A percentile compares a stretch with the other conserved stretches of the same genome.
phyloP scores from a whole-genome alignment of 2,329 filamentous ascomycete genomes.

The Aureobasidium sp. region DNA sequence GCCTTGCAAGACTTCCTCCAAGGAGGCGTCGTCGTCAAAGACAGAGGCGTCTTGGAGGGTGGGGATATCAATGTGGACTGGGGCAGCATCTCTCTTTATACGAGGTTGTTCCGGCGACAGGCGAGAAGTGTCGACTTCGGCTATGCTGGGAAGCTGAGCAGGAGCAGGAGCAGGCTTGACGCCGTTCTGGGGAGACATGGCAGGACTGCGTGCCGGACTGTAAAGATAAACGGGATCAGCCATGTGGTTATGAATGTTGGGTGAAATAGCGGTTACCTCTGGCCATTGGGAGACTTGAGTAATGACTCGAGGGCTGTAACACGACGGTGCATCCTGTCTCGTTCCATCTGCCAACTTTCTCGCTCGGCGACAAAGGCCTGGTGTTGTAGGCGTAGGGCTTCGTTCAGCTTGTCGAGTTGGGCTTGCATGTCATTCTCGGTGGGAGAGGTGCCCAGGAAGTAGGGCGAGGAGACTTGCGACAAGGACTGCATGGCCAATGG shows the following conservation, averaged over 20 bases:
- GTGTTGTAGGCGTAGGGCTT: slow-evolving; percentile 27
- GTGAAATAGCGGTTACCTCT: slow-evolving; percentile 23
- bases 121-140: slow-evolving; percentile 27
- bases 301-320: slow-evolving; percentile 30
- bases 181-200: slow-evolving; percentile 25
- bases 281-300: slow-evolving; percentile 27
- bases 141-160: slow-evolving; percentile 27
- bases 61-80: slow-evolving; percentile 16
- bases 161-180: slow-evolving; percentile 14
- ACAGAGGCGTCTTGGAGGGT: neutral
- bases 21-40: neutral
- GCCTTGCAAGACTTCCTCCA: slow-evolving; percentile 21
- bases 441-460: neutral
- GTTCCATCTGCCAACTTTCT: slow-evolving; percentile 29
- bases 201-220: slow-evolving; percentile 31
- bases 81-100: slow-evolving; percentile 15
- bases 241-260: neutral
- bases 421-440: slow-evolving; percentile 24
- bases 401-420: slow-evolving; percentile 30
- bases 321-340: slow-evolving; percentile 26
- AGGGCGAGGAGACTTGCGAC: slow-evolving; percentile 15
- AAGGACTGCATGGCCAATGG: slow-evolving; percentile 21
- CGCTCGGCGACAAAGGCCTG: slow-evolving; percentile 30
- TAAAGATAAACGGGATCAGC: slow-evolving; percentile 5
- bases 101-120: slow-evolving; percentile 6